Evolutionary conservation across 2,329 filamentous ascomycete species (phyloP).

Genomic region (Colletotrichum plurivorum): DNA sequence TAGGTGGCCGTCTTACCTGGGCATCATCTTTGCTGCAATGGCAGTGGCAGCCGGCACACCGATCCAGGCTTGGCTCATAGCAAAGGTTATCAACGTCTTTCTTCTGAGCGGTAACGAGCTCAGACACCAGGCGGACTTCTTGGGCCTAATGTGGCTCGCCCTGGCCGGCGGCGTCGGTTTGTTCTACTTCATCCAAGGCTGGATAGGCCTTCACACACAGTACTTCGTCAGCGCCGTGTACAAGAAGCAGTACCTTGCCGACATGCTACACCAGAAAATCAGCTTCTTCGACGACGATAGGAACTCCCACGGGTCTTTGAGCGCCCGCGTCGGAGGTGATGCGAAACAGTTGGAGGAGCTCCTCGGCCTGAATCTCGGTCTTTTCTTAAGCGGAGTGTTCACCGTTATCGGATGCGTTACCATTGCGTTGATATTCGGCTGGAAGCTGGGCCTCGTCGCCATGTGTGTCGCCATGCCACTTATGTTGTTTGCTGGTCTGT

Average conservation of each 20-base stretch:
- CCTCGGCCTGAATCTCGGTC: conserved; percentile 49
- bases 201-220: conserved; percentile 39
- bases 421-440: conserved; percentile 51
- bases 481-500: conserved; percentile 52
- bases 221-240: conserved; percentile 40
- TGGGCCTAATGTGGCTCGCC: conserved; percentile 50
- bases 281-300: conserved; percentile 49
- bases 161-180: conserved; percentile 48
- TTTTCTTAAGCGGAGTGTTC: conserved; percentile 48
- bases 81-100: conserved; percentile 47
- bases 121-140: conserved; percentile 43
- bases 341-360: conserved; percentile 51
- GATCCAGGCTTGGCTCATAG: conserved; percentile 49
- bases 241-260: conserved; percentile 46
- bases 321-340: conserved; percentile 47
- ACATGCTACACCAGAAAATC: conserved; percentile 48
- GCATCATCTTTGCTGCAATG: conserved; percentile 45
- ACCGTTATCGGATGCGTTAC: conserved; percentile 48
- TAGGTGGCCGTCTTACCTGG: conserved; percentile 46
- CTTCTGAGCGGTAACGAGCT: conserved; percentile 40
- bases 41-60: conserved; percentile 46
- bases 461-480: conserved; percentile 53
- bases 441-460: conserved; percentile 56
- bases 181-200: conserved; percentile 46
- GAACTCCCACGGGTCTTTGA: conserved; percentile 48